These are phyloP conservation scores for Starmerella etchellsii DNA, from an alignment of 805 yeast genomes.

Conservation along the genomic window DNA sequence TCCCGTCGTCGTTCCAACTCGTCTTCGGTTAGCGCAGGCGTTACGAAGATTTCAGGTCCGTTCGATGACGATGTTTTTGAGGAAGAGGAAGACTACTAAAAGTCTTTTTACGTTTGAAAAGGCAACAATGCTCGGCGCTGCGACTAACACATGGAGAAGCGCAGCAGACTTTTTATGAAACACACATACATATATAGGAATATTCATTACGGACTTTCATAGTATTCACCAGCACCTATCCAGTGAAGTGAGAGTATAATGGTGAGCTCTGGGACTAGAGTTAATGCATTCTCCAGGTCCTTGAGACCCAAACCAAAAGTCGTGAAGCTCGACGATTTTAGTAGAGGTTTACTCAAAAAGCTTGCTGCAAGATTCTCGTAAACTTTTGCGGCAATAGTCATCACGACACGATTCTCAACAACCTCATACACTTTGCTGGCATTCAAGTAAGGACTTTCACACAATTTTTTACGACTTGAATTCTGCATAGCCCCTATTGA, in stretches of 20 bases:
- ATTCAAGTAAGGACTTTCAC: neutral
- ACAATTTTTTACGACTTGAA: neutral
- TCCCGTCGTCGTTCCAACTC: constrained; percentile 30
- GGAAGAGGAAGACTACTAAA: constrained; percentile 5
- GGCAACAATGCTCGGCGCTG: neutral
- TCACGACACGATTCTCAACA: neutral
- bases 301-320: neutral
- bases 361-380: neutral
- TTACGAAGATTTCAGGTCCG: constrained; percentile 1
- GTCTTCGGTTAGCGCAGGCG: constrained; percentile 12
- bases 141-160: neutral
- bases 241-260: constrained; percentile 7
- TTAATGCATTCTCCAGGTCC: neutral
- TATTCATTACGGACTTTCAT: neutral
- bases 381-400: neutral
- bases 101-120: neutral
- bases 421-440: neutral
- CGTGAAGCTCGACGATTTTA: too few species aligned
- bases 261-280: constrained; percentile 1
- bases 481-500: neutral
- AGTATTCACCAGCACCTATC: constrained; percentile 4
- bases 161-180: neutral
- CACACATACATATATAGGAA: neutral
- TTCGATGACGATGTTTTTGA: constrained; percentile 11
- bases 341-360: neutral